Evolutionary conservation across 1,284 basidiomycete species (phyloP), one percentile per base, ranked within the genome.

Genomic region (Malassezia yamatoensis): DNA sequence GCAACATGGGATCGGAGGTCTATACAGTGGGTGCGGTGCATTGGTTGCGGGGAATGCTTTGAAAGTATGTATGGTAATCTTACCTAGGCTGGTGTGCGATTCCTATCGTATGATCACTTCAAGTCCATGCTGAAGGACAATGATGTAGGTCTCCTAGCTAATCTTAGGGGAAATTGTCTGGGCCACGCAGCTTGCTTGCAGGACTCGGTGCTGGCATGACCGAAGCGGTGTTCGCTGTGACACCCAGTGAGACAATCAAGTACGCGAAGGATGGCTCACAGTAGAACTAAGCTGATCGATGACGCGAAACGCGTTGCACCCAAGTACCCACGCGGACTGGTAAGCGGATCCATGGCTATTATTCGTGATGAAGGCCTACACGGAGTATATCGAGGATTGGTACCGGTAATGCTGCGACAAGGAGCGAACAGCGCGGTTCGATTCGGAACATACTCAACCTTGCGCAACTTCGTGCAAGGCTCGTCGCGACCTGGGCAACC

Each of bases 211-310:
- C 94, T 2, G 93, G 94, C 10, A 85, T 94, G 83, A 85, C 81
- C 74, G 93, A 98, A 76, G 91, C 93, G 1, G 75, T 96, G 24
- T 83, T 96, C 56, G 93, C 91, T 1, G 93, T 96, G 6, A 96
- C 93, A 0, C 94, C 93, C 0, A 90, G 88, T 8, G 93, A 98
- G 77, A 96, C 93, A 0, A 96, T 98, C 80, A 98, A 98, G 90
- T 49, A 34, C 35, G 51, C 35, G 13, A 4, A 13, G 8, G 13
- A 12, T 20, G 13, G 39, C 39, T 35, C 33, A 45, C 43, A 18
- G 9, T 45, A 53, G 51, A 33, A 98, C 93, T n/a, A 96, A 96
- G 75, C 83, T 96, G 61, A 93, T 98, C 62, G 90, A 93, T 72
- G 93, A 96, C 67, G 84, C 88, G 5, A 89, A 90, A 75, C 82